Base-by-base conservation (phyloP, 345 rosid genomes). In the Nephelium lappaceum region DNA sequence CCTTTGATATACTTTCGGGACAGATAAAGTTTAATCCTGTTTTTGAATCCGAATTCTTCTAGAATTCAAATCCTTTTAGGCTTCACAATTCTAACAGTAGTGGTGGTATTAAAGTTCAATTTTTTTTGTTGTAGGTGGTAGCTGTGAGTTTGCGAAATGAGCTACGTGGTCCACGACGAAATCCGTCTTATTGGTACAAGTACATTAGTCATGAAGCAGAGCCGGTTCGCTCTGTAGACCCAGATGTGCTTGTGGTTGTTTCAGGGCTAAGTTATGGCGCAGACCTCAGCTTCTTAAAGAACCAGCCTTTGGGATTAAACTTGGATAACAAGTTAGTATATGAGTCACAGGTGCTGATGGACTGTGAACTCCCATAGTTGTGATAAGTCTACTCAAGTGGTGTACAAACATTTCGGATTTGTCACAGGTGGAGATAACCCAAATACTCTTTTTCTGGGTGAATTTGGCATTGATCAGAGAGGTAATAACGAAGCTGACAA, bases 321-420 rank as follows among this genome's bases (percentile, higher is more conserved):
- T 78, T 84, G 64, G 61, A 64, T 18, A 49, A 47, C 12, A 88
- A 86, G 60, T 16, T 84, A 25, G 89, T 86, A 23, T 86, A 78
- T 8, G 91, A 86, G 77, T 67, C 66, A 4, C 89, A 86, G 86
- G 87, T 86, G 86, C 64, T 75, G 72, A 1, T 88, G 81, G n/a
- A 55, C 81, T 21, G 80, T 80, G 14, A 63, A 71, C 36, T 31
- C 36, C 27, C 11, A 38, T 5, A 51, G 15, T 19, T 84, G 88
- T 60, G 85, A 82, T 27, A 0, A 53, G 16, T 47, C 27, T 0
- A 14, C 18, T 11, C 47, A 39, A 27, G 55, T 42, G 27, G 63
- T 82, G 49, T 49, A 64, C 2, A 68, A 74, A 11, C 25, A 45
- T 21, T 43, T 14, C 3, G 73, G 77, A n/a, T 81, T 81, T 72